phyloP scores from a whole-genome alignment of 2,329 filamentous ascomycete genomes.

The Dothiorella sarmentorum region DNA sequence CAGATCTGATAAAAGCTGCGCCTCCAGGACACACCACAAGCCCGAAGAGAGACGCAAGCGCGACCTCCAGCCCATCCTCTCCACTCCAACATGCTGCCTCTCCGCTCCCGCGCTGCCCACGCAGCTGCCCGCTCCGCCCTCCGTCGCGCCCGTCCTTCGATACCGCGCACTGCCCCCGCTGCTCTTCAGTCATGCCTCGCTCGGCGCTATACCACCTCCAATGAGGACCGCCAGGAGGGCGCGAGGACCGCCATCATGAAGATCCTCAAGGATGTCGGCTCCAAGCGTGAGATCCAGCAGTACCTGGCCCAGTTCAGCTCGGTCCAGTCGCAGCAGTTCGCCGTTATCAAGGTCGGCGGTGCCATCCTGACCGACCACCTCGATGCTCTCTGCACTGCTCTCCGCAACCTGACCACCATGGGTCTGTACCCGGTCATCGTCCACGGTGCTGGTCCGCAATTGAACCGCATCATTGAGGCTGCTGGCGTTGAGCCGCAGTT shows the following conservation, averaged over 20 bases:
- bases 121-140: slow-evolving; percentile 18
- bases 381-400: slow-evolving; percentile 81
- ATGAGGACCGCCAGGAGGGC: slow-evolving; percentile 17
- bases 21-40: slow-evolving; percentile 7
- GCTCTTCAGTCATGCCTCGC: slow-evolving; percentile 11
- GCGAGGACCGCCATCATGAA: slow-evolving; percentile 72
- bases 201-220: slow-evolving; percentile 16
- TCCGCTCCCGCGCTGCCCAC: slow-evolving; percentile 16
- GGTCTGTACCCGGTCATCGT: slow-evolving; percentile 93
- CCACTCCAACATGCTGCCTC: slow-evolving; percentile 19
- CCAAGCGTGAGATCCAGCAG: slow-evolving; percentile 93
- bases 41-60: neutral
- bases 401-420: slow-evolving; percentile 91
- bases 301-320: slow-evolving; percentile 97
- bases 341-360: slow-evolving; percentile 96
- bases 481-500: slow-evolving; percentile 94
- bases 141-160: slow-evolving; percentile 18
- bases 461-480: slow-evolving; percentile 85
- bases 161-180: slow-evolving; percentile 9
- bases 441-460: slow-evolving; percentile 89
- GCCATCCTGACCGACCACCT: slow-evolving; percentile 94
- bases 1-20: slow-evolving; percentile 19
- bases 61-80: neutral
- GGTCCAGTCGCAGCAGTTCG: slow-evolving; percentile 94
- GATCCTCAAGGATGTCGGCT: slow-evolving; percentile 91